A percentile compares a stretch with the other conserved stretches of the same genome.
These are phyloP conservation scores for Edhazardia aedis DNA, from an alignment of 371 early-diverging fungal genomes.

Conservation along the genomic window DNA sequence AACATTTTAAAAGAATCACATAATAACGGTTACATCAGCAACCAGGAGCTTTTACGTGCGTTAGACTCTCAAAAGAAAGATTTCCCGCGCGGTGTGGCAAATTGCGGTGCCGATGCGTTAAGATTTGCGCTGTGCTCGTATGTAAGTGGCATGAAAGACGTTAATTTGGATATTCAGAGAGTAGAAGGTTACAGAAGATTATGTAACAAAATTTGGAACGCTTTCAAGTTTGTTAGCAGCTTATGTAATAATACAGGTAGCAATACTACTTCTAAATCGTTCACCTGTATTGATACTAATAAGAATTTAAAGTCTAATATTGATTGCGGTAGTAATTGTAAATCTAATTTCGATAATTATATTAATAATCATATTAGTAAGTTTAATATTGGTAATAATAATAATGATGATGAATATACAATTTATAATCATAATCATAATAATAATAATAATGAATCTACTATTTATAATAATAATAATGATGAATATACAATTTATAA, in stretches of 20 bases:
- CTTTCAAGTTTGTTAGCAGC: constrained; percentile 13
- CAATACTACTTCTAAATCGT: not conserved
- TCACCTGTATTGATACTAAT: not conserved
- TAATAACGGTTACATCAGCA: constrained; percentile 76
- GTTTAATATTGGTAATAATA: not conserved
- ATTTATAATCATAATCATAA: not conserved
- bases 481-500: not conserved
- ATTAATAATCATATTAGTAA: not conserved
- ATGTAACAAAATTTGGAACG: constrained; percentile 99
- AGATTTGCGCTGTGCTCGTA: constrained; percentile 81
- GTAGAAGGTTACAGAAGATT: constrained; percentile 92
- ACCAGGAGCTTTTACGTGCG: constrained; percentile 63
- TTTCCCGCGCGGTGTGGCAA: constrained; percentile 87
- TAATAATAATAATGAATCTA: not conserved
- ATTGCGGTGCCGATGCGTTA: constrained; percentile 94
- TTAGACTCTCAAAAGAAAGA: constrained; percentile 54
- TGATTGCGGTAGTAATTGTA: not conserved
- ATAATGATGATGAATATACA: not conserved
- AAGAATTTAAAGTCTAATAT: not conserved
- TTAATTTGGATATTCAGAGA: constrained; percentile 79
- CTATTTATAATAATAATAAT: not conserved
- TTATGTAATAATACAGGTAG: not conserved
- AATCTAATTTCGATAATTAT: not conserved
- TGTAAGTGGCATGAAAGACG: constrained; percentile 62
- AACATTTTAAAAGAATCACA: constrained; percentile 50